phyloP scores from a whole-genome alignment of 192 early-diverging fungal species.

The Linnemannia exigua region DNA sequence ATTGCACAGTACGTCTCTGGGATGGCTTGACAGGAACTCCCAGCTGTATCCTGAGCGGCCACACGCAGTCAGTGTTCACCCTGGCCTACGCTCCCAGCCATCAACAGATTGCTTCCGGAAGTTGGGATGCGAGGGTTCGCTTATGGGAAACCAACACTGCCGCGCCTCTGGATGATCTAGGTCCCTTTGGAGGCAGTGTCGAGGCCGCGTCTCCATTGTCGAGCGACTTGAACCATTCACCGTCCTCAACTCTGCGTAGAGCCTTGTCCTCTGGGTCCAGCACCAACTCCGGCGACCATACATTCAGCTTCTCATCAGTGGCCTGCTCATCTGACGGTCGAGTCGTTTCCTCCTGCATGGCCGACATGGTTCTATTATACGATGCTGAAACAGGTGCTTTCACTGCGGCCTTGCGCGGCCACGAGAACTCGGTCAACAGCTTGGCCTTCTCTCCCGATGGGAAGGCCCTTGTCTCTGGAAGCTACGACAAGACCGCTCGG shows the following conservation, averaged over 20 bases:
- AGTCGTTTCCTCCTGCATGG: not conserved
- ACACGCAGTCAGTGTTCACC: not conserved
- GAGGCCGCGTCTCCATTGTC: not conserved
- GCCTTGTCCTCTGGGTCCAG: not conserved
- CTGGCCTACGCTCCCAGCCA: not conserved
- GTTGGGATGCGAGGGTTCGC: not conserved
- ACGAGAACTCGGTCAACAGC: not conserved
- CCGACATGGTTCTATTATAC: not conserved
- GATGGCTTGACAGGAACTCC: not conserved
- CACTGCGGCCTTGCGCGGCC: not conserved
- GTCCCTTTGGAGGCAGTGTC: not conserved
- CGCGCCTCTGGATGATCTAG: not conserved
- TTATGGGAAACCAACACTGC: not conserved
- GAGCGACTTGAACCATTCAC: not conserved
- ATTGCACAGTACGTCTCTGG: conserved; percentile 7
- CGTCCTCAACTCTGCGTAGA: not conserved
- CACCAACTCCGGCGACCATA: not conserved
- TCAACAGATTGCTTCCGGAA: conserved; percentile 9
- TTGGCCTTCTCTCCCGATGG: not conserved
- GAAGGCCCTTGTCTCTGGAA: not conserved
- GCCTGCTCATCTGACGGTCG: not conserved
- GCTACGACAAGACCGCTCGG: not conserved
- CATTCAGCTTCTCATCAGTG: not conserved
- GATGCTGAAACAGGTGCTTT: not conserved
- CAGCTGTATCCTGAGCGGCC: not conserved